Conservation (phyloP, 306 rosid species). For the peach (Prunus persica) region DNA sequence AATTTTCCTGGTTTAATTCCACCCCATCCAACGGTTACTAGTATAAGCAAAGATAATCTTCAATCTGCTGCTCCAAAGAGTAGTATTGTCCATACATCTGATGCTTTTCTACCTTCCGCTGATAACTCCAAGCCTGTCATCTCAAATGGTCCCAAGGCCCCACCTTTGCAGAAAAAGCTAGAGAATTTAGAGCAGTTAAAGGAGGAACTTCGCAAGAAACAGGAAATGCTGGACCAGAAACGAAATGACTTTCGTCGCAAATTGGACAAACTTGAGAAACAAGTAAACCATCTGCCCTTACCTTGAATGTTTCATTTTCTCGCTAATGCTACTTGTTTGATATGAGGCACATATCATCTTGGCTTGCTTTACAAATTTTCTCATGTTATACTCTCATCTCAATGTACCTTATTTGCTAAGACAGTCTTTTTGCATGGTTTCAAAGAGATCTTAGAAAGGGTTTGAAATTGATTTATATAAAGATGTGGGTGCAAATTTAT, state of each 20-base stretch:
- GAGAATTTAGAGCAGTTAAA: slow-evolving; percentile 73
- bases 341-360: slow-evolving; percentile 14
- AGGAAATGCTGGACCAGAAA: slow-evolving; percentile 90
- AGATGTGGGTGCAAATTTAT: slow-evolving; percentile 4
- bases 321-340: slow-evolving; percentile 6
- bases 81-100: slow-evolving; percentile 29
- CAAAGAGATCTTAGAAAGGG: slow-evolving; percentile 1
- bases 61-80: slow-evolving; percentile 58
- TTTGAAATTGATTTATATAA: neutral
- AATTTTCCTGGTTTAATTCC: slow-evolving; percentile 48
- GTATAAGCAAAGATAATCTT: slow-evolving; percentile 57
- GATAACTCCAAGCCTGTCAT: slow-evolving; percentile 51
- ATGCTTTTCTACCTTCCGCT: slow-evolving; percentile 42
- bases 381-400: neutral
- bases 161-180: slow-evolving; percentile 77
- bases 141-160: slow-evolving; percentile 60
- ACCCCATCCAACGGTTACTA: slow-evolving; percentile 38
- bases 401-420: neutral
- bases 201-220: slow-evolving; percentile 96
- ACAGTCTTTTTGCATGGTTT: slow-evolving; percentile 13
- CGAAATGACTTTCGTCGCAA: slow-evolving; percentile 77
- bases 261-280: slow-evolving; percentile 79
- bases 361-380: neutral
- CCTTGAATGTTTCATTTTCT: slow-evolving; percentile 2
- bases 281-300: slow-evolving; percentile 39